Evolutionary conservation across 2,329 filamentous ascomycete species (phyloP).

Genomic region (Diaporthe citriasiana): DNA sequence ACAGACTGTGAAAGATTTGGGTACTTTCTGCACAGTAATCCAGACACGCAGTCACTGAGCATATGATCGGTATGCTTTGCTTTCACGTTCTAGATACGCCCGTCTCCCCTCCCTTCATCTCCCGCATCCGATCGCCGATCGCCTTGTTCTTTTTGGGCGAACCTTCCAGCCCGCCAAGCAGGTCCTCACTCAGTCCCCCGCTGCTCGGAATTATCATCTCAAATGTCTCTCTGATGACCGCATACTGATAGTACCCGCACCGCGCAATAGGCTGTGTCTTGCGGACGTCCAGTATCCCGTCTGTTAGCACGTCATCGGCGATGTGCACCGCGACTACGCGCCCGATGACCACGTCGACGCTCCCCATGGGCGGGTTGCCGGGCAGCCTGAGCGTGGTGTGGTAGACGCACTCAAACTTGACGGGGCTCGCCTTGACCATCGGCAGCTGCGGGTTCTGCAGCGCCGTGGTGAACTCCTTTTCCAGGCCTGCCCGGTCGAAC

Average conservation of each 20-base stretch:
- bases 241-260: conserved; percentile 73
- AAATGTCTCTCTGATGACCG: conserved; percentile 68
- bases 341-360: conserved; percentile 70
- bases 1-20: neutral
- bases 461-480: conserved; percentile 59
- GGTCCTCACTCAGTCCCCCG: conserved; percentile 38
- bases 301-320: conserved; percentile 65
- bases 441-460: conserved; percentile 53
- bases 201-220: conserved; percentile 66
- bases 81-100: neutral
- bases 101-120: neutral
- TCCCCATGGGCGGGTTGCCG: conserved; percentile 69
- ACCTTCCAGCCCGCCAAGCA: conserved; percentile 45
- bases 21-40: neutral
- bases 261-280: conserved; percentile 72
- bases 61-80: neutral
- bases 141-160: conserved; percentile 24
- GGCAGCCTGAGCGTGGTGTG: conserved; percentile 68
- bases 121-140: conserved; percentile 10
- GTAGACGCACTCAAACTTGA: conserved; percentile 72
- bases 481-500: conserved; percentile 63
- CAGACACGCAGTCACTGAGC: neutral
- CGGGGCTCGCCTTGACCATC: conserved; percentile 68
- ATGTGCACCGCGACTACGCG: conserved; percentile 71
- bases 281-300: conserved; percentile 67